phyloP scores from a whole-genome alignment of 192 early-diverging fungal genomes.

The Fimicolochytrium jonesii region DNA sequence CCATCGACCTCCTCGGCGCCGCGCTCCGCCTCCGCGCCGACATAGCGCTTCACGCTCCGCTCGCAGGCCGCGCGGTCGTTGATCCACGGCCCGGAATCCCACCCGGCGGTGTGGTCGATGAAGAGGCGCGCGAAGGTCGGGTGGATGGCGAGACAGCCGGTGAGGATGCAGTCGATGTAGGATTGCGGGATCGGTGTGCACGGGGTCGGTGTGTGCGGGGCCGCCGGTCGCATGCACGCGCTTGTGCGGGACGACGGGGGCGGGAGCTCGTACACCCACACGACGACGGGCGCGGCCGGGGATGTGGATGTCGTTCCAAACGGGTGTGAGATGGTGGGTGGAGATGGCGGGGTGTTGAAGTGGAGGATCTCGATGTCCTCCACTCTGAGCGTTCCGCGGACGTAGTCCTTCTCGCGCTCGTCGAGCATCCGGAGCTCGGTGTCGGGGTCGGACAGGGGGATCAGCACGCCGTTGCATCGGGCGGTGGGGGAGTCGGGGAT shows the following conservation, averaged over 20 bases:
- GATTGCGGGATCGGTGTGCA: constrained; percentile 43
- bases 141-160: constrained; percentile 33
- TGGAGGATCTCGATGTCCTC: background rate
- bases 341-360: background rate
- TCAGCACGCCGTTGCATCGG: constrained; percentile 43
- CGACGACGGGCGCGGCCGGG: constrained; percentile 6
- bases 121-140: constrained; percentile 39
- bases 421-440: constrained; percentile 32
- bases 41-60: constrained; percentile 28
- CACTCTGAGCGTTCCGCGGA: constrained; percentile 15
- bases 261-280: constrained; percentile 38
- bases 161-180: constrained; percentile 45
- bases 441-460: constrained; percentile 27
- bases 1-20: no score
- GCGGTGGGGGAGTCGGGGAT: background rate
- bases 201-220: constrained; percentile 21
- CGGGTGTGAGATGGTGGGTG: background rate
- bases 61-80: constrained; percentile 40
- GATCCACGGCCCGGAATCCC: constrained; percentile 35
- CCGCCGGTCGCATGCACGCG: no score
- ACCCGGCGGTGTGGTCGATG: constrained; percentile 36
- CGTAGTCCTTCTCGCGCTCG: constrained; percentile 36
- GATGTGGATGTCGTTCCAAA: background rate
- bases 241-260: background rate
- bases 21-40: no score